phyloP scores from a whole-genome alignment of 805 yeast genomes.

The Hanseniaspora lindneri region DNA sequence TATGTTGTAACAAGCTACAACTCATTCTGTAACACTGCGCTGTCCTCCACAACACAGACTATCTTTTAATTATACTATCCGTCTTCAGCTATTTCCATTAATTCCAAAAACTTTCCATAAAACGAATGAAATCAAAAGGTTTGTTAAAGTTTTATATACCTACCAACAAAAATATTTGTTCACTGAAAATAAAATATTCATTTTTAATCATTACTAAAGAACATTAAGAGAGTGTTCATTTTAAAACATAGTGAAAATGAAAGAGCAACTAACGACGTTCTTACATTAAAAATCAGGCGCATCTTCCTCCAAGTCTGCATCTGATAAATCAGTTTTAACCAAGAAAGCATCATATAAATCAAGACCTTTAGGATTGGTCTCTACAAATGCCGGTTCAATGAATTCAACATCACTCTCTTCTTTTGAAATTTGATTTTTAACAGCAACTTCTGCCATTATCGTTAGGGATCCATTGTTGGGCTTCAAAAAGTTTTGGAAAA shows the following conservation, averaged over 20 bases:
- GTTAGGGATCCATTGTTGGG: not conserved
- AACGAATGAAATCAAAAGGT: too few species aligned
- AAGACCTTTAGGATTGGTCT: not conserved
- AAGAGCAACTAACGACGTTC: not conserved
- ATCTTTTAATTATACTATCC: not conserved
- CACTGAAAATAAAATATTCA: too few species aligned
- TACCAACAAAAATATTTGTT: too few species aligned
- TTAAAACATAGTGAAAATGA: too few species aligned
- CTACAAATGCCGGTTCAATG: not conserved
- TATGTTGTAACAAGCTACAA: conserved; percentile 2
- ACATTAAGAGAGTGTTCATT: too few species aligned
- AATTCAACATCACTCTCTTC: not conserved
- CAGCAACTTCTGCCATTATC: not conserved
- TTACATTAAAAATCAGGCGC: conserved; percentile 7
- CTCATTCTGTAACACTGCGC: not conserved
- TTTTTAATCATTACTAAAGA: too few species aligned
- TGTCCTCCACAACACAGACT: not conserved
- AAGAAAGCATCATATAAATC: not conserved
- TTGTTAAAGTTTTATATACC: too few species aligned
- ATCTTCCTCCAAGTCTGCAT: not conserved
- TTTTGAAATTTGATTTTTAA: not conserved
- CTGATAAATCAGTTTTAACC: not conserved
- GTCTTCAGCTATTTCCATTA: too few species aligned
- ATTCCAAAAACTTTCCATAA: too few species aligned
- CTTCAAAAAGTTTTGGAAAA: not conserved